Percentiles rank a stretch among this genome's conserved stretches.
phyloP scores from a whole-genome alignment of 2,329 filamentous ascomycete genomes.

The Ophidiomyces ophidiicola region DNA sequence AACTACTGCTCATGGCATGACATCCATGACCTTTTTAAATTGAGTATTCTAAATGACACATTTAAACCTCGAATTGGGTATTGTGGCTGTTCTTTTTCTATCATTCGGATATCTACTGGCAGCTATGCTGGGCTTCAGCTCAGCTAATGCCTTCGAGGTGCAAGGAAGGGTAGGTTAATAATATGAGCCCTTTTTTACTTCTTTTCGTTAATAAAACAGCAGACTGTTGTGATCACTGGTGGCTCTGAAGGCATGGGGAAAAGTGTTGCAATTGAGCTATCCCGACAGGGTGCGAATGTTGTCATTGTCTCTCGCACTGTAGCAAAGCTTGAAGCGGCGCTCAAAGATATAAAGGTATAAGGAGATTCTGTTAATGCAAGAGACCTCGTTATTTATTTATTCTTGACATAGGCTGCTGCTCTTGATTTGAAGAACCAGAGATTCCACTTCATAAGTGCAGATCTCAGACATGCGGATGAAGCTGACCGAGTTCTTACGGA shows the following conservation, averaged over 20 bases:
- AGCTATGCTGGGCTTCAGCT: constrained; percentile 31
- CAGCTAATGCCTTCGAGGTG: constrained; percentile 67
- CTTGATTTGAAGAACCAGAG: constrained; percentile 54
- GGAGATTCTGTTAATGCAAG: neutral
- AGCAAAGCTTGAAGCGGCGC: constrained; percentile 58
- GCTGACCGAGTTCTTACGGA: constrained; percentile 58
- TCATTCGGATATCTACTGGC: constrained; percentile 25
- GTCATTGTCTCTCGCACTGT: constrained; percentile 71
- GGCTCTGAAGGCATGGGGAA: constrained; percentile 88
- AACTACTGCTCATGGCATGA: neutral
- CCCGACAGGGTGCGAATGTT: constrained; percentile 72
- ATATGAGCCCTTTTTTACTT: constrained; percentile 8
- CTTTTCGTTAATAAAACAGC: constrained; percentile 9
- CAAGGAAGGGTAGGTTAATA: constrained; percentile 57
- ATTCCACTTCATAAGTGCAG: constrained; percentile 73
- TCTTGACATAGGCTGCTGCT: constrained; percentile 46
- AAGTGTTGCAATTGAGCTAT: constrained; percentile 58
- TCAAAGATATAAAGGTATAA: constrained; percentile 52
- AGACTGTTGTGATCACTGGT: constrained; percentile 85
- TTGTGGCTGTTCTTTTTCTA: constrained; percentile 14
- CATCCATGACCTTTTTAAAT: neutral
- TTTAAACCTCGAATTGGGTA: constrained; percentile 16
- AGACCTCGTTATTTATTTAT: constrained; percentile 10
- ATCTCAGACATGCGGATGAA: constrained; percentile 60
- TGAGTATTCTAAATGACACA: constrained; percentile 1